Base-by-base conservation (phyloP, 2,329 filamentous ascomycete genomes). In the Penicillium sp. region DNA sequence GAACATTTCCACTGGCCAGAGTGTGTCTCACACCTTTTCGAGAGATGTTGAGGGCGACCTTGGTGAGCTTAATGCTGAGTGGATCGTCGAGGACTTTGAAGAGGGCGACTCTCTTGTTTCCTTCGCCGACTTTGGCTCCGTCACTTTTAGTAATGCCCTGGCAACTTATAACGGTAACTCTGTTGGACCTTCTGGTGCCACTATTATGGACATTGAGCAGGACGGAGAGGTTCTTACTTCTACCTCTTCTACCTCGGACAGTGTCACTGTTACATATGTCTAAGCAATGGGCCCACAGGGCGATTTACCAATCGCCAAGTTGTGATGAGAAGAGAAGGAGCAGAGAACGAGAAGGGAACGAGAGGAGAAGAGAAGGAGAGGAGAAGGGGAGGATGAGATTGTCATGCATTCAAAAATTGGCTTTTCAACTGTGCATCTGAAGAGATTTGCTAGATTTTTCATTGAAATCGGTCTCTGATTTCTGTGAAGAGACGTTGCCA, bases 11-110 rank as follows among this genome's bases (percentile, higher is more conserved):
- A 29, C 27, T 11, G 27, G 27, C 10, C 27, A 29, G 27, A 29
- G 1, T 11, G 27, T 29, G 27, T 29, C 27, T 11, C 27, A 29
- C 27, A 29, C 27, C 27, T 29, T 29, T 10, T 29, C 26, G 44
- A 71, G 68, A 57, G 68, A 79, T 54, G 67, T 66, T 1, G 72
- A 70, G 16, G 71, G 69, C 4, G 43, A 55, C 7, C 77, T 85
- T 4, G 82, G 82, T 69, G 75, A 82, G 71, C 77, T 75, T 61
- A 84, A 84, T 55, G 84, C 83, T n/a, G 83, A 86, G 69, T 86
- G 83, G 83, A 85, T 86, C 61, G 82, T 85, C 9, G 83, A 85
- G 73, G 81, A 82, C 62, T 82, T 78, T 54, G 67, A 74, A 57
- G 58, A 65, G 14, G 63, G 67, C 44, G 62, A 63, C 33, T 66